These are phyloP conservation scores for Teratosphaeria gauchensis DNA, from an alignment of 2,329 filamentous ascomycete genomes.

Conservation along the genomic window DNA sequence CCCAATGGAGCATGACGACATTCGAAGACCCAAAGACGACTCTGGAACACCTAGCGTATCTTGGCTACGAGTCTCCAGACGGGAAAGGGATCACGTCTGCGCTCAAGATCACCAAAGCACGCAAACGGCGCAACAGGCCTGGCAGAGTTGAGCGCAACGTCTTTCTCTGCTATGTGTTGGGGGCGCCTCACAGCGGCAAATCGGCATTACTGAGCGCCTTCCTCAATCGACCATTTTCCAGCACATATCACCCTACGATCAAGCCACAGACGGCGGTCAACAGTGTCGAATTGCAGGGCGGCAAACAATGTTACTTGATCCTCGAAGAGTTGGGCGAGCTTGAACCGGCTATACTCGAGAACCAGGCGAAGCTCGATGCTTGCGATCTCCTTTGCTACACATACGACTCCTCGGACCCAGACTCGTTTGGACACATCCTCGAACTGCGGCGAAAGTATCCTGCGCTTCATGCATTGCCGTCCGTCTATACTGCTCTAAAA, in stretches of 20 bases:
- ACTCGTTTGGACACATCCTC: slow-evolving; percentile 89
- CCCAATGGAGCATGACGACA: slow-evolving; percentile 99
- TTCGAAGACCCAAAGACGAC: slow-evolving; percentile 94
- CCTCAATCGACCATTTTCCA: slow-evolving; percentile 75
- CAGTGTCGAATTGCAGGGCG: slow-evolving; percentile 88
- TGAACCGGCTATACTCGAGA: slow-evolving; percentile 91
- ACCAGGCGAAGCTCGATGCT: slow-evolving; percentile 76
- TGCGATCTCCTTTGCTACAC: slow-evolving; percentile 93
- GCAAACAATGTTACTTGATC: slow-evolving; percentile 95
- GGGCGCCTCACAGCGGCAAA: slow-evolving; percentile 78
- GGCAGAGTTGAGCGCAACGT: slow-evolving; percentile 89
- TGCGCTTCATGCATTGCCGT: slow-evolving; percentile 78
- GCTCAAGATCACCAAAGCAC: slow-evolving; percentile 83
- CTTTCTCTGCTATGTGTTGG: slow-evolving; percentile 84
- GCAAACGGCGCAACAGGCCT: slow-evolving; percentile 71
- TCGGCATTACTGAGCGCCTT: slow-evolving; percentile 86
- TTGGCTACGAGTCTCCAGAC: slow-evolving; percentile 80
- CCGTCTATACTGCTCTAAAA: slow-evolving; percentile 87
- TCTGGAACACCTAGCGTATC: slow-evolving; percentile 87
- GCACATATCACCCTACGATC: slow-evolving; percentile 84
- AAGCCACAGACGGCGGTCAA: slow-evolving; percentile 91
- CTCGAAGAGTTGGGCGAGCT: slow-evolving; percentile 89
- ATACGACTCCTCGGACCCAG: slow-evolving; percentile 93
- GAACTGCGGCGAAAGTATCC: slow-evolving; percentile 68
- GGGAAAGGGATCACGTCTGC: slow-evolving; percentile 68